Conservation (phyloP, 176 grass and related monocot genomes). For the Bolboschoenus planiculmis region DNA sequence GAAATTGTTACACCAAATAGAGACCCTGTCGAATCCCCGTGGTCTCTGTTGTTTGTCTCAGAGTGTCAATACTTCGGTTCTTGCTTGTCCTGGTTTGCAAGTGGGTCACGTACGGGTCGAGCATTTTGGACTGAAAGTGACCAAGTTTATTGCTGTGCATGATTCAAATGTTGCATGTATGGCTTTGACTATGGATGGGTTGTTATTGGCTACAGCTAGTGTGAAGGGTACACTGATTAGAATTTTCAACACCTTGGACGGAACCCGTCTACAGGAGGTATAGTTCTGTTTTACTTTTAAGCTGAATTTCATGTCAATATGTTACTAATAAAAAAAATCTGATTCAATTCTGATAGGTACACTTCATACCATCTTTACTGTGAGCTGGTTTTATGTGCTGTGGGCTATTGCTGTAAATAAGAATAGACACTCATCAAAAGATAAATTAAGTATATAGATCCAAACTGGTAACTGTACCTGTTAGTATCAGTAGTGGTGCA, state of each 20-base stretch:
- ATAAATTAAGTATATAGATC: not conserved
- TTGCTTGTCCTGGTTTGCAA: constrained; percentile 72
- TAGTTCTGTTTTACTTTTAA: constrained; percentile 3
- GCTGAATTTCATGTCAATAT: not conserved
- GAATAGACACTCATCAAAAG: not conserved
- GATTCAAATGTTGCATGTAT: constrained; percentile 92
- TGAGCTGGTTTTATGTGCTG: not conserved
- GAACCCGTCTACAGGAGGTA: constrained; percentile 87
- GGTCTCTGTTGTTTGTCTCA: constrained; percentile 93
- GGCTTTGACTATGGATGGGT: constrained; percentile 76
- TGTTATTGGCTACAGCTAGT: constrained; percentile 82
- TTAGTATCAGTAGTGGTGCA: not conserved
- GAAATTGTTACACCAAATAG: constrained; percentile 93
- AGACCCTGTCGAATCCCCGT: constrained; percentile 60
- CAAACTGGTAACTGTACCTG: not conserved
- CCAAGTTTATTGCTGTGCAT: constrained; percentile 69
- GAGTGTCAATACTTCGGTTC: constrained; percentile 66
- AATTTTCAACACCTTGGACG: constrained; percentile 96
- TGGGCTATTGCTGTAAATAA: not conserved
- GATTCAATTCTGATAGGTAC: not conserved
- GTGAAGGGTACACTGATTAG: constrained; percentile 87
- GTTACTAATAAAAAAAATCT: not conserved
- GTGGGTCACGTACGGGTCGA: constrained; percentile 71
- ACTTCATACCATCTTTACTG: not conserved
- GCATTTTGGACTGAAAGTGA: constrained; percentile 89